These are phyloP conservation scores for Theobroma grandiflorum DNA, from an alignment of 441 rosid species.

Conservation along the genomic window DNA sequence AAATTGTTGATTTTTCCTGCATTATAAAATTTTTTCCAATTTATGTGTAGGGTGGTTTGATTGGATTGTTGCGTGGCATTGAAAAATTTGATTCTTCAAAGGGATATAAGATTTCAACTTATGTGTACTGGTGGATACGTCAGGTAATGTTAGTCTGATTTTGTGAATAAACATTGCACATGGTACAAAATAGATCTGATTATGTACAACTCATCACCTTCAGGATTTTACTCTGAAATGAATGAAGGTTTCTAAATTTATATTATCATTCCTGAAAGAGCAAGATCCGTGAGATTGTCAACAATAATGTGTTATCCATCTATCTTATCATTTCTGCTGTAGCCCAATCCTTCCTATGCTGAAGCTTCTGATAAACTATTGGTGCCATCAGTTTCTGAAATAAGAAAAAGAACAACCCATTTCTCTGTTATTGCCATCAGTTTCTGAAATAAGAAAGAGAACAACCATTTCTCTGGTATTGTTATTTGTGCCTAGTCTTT, in stretches of 20 bases:
- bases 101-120: slow-evolving; percentile 96
- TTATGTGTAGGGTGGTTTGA: slow-evolving; percentile 81
- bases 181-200: neutral
- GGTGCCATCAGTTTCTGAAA: neutral
- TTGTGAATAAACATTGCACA: neutral
- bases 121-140: slow-evolving; percentile 99
- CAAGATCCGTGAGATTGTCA: neutral
- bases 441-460: neutral
- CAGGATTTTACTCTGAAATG: neutral
- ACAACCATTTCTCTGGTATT: neutral
- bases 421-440: neutral
- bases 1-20: neutral
- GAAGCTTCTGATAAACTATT: neutral
- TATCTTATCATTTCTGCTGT: neutral
- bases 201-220: neutral
- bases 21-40: neutral
- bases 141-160: slow-evolving; percentile 62
- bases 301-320: neutral
- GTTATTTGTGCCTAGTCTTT: neutral
- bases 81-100: slow-evolving; percentile 96
- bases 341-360: neutral
- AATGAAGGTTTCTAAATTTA: neutral
- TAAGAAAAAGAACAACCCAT: neutral
- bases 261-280: neutral
- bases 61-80: slow-evolving; percentile 91